Conservation (phyloP, 306 rosid genomes). For the Cicer pinnatifidum region DNA sequence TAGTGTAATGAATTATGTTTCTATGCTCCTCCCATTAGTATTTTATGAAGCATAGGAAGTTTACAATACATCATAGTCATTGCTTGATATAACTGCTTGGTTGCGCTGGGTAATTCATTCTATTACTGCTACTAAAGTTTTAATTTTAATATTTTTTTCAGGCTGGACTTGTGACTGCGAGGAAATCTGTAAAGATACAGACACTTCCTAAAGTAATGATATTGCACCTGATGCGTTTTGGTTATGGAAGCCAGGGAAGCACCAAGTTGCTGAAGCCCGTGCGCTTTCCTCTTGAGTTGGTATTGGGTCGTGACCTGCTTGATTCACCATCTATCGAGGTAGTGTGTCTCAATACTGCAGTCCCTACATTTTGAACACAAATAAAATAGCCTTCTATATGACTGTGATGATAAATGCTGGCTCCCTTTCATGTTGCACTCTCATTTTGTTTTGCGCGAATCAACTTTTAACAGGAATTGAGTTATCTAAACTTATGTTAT, state of each 20-base stretch:
- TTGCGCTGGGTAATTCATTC: conserved; percentile 24
- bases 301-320: conserved; percentile 78
- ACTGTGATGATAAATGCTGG: conserved; percentile 18
- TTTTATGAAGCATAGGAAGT: conserved; percentile 5
- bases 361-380: conserved; percentile 18
- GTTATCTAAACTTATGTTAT: background rate
- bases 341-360: background rate
- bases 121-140: conserved; percentile 17
- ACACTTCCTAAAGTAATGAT: conserved; percentile 86
- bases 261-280: conserved; percentile 91
- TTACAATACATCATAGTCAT: background rate
- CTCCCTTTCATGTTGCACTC: conserved; percentile 7
- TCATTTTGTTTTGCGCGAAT: conserved; percentile 13
- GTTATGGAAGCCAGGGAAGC: conserved; percentile 97
- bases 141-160: conserved; percentile 44
- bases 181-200: conserved; percentile 72
- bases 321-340: conserved; percentile 76
- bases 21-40: background rate
- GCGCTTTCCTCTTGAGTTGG: conserved; percentile 76
- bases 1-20: too few relatives aligned
- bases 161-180: conserved; percentile 85
- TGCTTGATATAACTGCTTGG: conserved; percentile 1
- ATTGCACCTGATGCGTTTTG: conserved; percentile 89
- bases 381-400: background rate
- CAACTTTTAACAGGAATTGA: background rate